Evolutionary conservation across 2,329 filamentous ascomycete species (phyloP), one percentile per base, ranked within the genome.

Genomic region (Metarhizium humberi): DNA sequence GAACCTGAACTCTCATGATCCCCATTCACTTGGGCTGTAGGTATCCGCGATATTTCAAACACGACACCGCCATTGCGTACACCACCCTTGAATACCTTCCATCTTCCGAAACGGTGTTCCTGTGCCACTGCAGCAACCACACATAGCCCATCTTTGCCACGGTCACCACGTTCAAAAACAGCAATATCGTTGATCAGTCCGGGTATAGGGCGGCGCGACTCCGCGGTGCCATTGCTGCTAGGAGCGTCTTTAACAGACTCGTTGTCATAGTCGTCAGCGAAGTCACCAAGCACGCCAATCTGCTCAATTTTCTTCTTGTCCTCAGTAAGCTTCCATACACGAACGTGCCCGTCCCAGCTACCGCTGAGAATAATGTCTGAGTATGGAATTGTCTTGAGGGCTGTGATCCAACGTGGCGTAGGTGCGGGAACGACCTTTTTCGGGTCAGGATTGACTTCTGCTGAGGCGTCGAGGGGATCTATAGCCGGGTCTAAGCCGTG

Each of bases 121-220:
- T 88, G 92, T 40, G 89, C 91, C 1, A 95, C 80, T 16, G 87
- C 94, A n/a, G 85, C 89, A 13, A 95, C 85, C 32, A 97, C 80
- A 63, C 89, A 92, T 2, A 96, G 71, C 1, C 91, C 91, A 55
- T 88, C 82, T 61, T 81, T 84, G 36, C 87, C 88, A 57, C 86
- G 77, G 18, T 90, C 86, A 3, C 91, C 90, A 18, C 89, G 80
- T 69, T 97, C 94, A 62, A 94, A 91, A 14, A 96, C 80, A 1
- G 88, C 83, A 57, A 99, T 86, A 62, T 89, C 91, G 66, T 97
- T 99, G 61, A 99, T 78, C 7, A 97, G 78, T 46, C 94, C 94
- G 63, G 80, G 81, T 54, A 91, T 77, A 18, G 66, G 51, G 2
- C 59, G 59, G 8, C 50, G 55, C 8, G 57, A 57, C 40, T 52